Evolutionary conservation across 805 yeast genomes (phyloP).

Genomic region (Ogataea siamensis): DNA sequence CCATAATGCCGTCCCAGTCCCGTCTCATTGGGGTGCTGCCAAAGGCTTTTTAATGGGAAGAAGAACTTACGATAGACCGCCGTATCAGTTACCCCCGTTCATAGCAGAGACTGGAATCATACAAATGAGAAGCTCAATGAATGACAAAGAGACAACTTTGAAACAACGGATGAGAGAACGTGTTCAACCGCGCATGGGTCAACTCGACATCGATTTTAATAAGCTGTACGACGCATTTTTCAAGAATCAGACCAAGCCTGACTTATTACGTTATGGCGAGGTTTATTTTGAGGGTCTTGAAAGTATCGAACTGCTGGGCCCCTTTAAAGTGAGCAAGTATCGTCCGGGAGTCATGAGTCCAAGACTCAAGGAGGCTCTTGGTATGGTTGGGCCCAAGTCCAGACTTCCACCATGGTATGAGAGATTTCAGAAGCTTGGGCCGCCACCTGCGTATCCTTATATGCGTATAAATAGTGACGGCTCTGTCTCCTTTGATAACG

Average conservation of each 20-base stretch:
- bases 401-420: constrained; percentile 78
- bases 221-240: constrained; percentile 84
- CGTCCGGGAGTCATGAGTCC: constrained; percentile 68
- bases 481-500: constrained; percentile 33
- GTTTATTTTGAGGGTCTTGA: constrained; percentile 70
- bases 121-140: constrained; percentile 71
- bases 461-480: constrained; percentile 45
- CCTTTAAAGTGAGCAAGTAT: constrained; percentile 33
- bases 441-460: constrained; percentile 79
- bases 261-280: constrained; percentile 68
- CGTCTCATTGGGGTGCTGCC: constrained; percentile 80
- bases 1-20: constrained; percentile 72
- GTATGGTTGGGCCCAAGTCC: constrained; percentile 43
- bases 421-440: constrained; percentile 66
- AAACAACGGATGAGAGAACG: constrained; percentile 76
- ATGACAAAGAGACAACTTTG: constrained; percentile 53
- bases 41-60: constrained; percentile 68
- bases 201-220: constrained; percentile 80
- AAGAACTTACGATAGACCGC: constrained; percentile 63
- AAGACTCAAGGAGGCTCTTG: constrained; percentile 65
- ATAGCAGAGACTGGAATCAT: constrained; percentile 81
- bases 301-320: constrained; percentile 33
- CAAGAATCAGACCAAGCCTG: constrained; percentile 74
- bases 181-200: constrained; percentile 87
- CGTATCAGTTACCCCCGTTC: constrained; percentile 75